Base-by-base conservation (phyloP, 2,329 filamentous ascomycete species). In the Escovopsis sp. region DNA sequence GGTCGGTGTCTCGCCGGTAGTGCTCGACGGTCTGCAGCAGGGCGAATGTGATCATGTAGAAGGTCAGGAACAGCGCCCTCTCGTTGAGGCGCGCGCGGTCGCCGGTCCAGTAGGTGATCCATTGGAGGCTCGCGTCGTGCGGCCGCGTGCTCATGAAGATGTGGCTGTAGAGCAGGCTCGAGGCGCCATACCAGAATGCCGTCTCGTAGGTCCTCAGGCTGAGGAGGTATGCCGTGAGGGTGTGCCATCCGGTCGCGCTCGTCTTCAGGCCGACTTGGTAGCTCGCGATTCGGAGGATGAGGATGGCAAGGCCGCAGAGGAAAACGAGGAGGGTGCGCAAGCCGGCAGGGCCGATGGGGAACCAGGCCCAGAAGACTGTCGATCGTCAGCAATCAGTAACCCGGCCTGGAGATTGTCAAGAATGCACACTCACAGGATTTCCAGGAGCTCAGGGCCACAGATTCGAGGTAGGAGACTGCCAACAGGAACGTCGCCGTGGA, bases 61-160 rank as follows among this genome's bases (percentile, higher is more conserved):
- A 74, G 30, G 84, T 78, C 39, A 94, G 67, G 56, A 87, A 91
- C 24, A 96, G 72, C 1, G 86, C 81, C 48, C 83, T 76, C 66
- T 96, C 89, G 57, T 96, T 96, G 44, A 95, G 63, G 40, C 77
- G 72, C 15, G 81, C 72, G 31, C 87, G 74, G 57, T 91, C 84
- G 49, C 72, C 79, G 46, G 67, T 78, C 59, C 74, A 76, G 50
- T 76, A 72, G 42, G 81, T 82, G 49, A 94, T 77, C 73, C 82
- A 84, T 47, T 73, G 71, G 41, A 95, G 67, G 46, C 79, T 77
- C 40, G 73, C 70, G 33, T 63, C 62, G 14, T 66, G 63, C 16
- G 77, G 65, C 40, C 73, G 68, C 4, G 81, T 81, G 72, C 79
- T 86, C 16, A 93, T 74, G 56, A 86, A 94, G 32, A 89, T 69